Conservation (phyloP, 768 basidiomycete genomes). For the Lactarius trivialis region DNA sequence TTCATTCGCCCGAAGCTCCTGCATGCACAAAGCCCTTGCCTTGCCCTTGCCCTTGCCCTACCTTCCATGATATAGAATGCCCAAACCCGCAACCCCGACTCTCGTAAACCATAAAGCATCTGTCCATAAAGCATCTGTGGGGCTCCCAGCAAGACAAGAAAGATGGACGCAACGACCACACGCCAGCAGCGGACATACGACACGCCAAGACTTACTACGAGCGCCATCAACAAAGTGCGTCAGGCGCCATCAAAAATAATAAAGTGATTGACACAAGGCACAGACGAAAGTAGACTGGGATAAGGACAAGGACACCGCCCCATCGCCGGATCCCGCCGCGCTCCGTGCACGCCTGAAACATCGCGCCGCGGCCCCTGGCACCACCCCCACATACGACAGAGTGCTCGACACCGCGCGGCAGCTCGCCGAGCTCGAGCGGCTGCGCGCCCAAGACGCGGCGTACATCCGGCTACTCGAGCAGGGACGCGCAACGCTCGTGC, state of each 20-base stretch:
- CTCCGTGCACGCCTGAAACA: conserved; percentile 13
- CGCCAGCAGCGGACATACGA: neutral
- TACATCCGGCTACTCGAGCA: conserved; percentile 15
- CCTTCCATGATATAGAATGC: neutral
- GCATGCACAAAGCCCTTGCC: neutral
- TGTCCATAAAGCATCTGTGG: neutral
- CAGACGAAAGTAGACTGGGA: neutral
- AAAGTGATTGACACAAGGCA: neutral
- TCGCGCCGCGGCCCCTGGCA: neutral
- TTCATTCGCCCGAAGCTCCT: neutral
- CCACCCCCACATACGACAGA: conserved; percentile 1
- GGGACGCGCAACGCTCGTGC: neutral
- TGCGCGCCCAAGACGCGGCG: conserved; percentile 1
- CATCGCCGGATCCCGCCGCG: neutral
- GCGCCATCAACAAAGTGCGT: neutral
- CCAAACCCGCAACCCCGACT: neutral
- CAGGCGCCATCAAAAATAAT: neutral
- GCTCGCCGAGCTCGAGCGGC: conserved; percentile 5
- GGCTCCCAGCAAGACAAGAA: neutral
- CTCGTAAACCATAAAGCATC: neutral
- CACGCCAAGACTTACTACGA: neutral
- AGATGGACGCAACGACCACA: conserved; percentile 2
- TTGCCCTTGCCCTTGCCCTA: conserved; percentile 15
- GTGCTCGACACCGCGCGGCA: conserved; percentile 12
- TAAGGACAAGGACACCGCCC: neutral